Conservation (phyloP, 78 protist species). For the Parvularia atlantis region DNA sequence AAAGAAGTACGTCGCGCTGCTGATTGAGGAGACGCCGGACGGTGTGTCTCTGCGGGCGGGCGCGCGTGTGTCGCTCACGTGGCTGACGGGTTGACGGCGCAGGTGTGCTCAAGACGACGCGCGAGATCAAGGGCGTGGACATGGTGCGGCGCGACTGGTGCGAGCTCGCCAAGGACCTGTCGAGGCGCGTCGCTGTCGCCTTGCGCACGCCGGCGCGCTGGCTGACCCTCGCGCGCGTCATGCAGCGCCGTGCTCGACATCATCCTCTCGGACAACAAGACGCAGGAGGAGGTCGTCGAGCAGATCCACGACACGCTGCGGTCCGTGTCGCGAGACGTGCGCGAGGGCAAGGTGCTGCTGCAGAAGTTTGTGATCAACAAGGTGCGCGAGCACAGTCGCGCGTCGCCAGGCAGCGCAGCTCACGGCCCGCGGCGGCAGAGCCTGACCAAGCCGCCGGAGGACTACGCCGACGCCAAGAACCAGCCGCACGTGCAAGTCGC, state of each 20-base stretch:
- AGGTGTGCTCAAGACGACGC: background rate
- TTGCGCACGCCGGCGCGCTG: slow-evolving; percentile 54
- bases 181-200: slow-evolving; percentile 39
- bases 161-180: slow-evolving; percentile 44
- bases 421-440: slow-evolving; percentile 43
- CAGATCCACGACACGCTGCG: slow-evolving; percentile 25
- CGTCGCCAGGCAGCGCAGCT: no score
- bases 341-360: slow-evolving; percentile 14
- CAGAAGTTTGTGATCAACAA: slow-evolving; percentile 52
- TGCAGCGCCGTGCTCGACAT: slow-evolving; percentile 14
- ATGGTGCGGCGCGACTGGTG: slow-evolving; percentile 98
- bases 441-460: slow-evolving; percentile 74
- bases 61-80: background rate
- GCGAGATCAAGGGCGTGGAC: slow-evolving; percentile 91
- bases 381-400: background rate
- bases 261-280: slow-evolving; percentile 18
- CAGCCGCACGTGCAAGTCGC: slow-evolving; percentile 94
- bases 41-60: background rate
- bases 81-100: background rate
- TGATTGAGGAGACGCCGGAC: slow-evolving; percentile 4
- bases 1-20: slow-evolving; percentile 96
- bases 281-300: background rate
- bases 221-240: slow-evolving; percentile 15
- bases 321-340: slow-evolving; percentile 11
- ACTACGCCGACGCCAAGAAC: slow-evolving; percentile 75